Conservation (phyloP, 179 eudicot genomes). For the Patellifolia procumbens region DNA sequence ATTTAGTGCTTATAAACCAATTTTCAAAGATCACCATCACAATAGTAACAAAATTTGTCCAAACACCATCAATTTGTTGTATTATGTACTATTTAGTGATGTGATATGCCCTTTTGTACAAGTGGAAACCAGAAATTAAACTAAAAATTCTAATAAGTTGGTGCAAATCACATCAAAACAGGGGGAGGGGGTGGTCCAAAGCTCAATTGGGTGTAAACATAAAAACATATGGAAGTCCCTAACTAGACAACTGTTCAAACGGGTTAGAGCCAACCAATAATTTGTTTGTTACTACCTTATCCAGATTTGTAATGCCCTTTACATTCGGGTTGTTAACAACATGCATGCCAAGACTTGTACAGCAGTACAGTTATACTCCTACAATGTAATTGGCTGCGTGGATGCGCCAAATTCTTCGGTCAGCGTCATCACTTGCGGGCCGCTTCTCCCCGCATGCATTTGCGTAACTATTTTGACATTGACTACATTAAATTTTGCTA, state of each 20-base stretch:
- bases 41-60: too few relatives aligned
- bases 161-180: neutral
- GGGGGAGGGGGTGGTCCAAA: neutral
- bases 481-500: neutral
- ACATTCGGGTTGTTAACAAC: neutral
- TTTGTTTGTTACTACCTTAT: slow-evolving; percentile 2
- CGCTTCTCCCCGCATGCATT: slow-evolving; percentile 24
- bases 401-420: slow-evolving; percentile 18
- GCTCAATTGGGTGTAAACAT: neutral
- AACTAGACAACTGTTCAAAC: slow-evolving; percentile 16
- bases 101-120: too few relatives aligned
- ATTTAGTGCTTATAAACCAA: too few relatives aligned
- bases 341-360: slow-evolving; percentile 2
- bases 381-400: slow-evolving; percentile 8
- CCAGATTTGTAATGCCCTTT: slow-evolving; percentile 13
- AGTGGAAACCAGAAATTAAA: too few relatives aligned
- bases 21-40: too few relatives aligned
- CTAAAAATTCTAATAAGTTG: neutral
- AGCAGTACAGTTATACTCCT: neutral
- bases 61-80: too few relatives aligned
- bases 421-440: slow-evolving; percentile 22
- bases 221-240: slow-evolving; percentile 5
- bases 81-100: too few relatives aligned
- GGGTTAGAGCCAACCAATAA: slow-evolving; percentile 21
- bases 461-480: slow-evolving; percentile 6